phyloP scores from a whole-genome alignment of 2,329 filamentous ascomycete genomes.

The Chrysosphaeria jannelii region DNA sequence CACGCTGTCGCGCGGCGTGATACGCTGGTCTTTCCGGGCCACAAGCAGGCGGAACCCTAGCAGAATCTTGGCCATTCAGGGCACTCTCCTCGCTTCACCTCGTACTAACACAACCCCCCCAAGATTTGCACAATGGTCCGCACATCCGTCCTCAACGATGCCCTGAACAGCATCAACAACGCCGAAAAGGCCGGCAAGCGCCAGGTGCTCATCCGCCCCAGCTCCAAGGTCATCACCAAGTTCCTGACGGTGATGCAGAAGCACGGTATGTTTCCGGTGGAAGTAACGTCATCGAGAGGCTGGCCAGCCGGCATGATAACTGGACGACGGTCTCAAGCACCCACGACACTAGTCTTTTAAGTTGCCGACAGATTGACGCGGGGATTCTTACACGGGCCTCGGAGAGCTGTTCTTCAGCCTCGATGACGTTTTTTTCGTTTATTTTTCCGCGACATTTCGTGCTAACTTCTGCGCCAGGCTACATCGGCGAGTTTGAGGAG shows the following conservation, averaged over 20 bases:
- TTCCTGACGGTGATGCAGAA: slow-evolving; percentile 98
- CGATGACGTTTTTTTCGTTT: slow-evolving; percentile 73
- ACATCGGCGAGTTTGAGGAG: slow-evolving; percentile 99
- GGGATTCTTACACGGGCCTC: slow-evolving; percentile 95
- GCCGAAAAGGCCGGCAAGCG: slow-evolving; percentile 99
- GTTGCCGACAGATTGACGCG: slow-evolving; percentile 75
- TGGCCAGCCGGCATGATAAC: slow-evolving; percentile 86
- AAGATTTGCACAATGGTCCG: slow-evolving; percentile 99
- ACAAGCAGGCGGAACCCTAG: slow-evolving; percentile 38
- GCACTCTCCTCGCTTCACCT: slow-evolving; percentile 39
- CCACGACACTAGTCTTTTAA: slow-evolving; percentile 99
- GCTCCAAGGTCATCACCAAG: slow-evolving; percentile 99
- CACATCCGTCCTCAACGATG: slow-evolving; percentile 98
- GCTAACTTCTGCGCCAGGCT: slow-evolving; percentile 28
- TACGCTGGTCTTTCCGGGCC: slow-evolving; percentile 33
- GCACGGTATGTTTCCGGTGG: slow-evolving; percentile 46
- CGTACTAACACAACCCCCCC: slow-evolving; percentile 36
- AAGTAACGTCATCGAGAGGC: not conserved
- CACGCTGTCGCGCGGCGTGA: slow-evolving; percentile 13
- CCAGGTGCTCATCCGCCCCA: slow-evolving; percentile 91
- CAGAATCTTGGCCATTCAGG: slow-evolving; percentile 12
- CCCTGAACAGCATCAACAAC: slow-evolving; percentile 98
- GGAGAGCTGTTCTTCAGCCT: slow-evolving; percentile 14
- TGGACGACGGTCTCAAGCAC: slow-evolving; percentile 72
- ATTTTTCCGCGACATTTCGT: slow-evolving; percentile 56